Base-by-base conservation (phyloP, 139 green algal genomes). In the Coelastrella sp. region DNA sequence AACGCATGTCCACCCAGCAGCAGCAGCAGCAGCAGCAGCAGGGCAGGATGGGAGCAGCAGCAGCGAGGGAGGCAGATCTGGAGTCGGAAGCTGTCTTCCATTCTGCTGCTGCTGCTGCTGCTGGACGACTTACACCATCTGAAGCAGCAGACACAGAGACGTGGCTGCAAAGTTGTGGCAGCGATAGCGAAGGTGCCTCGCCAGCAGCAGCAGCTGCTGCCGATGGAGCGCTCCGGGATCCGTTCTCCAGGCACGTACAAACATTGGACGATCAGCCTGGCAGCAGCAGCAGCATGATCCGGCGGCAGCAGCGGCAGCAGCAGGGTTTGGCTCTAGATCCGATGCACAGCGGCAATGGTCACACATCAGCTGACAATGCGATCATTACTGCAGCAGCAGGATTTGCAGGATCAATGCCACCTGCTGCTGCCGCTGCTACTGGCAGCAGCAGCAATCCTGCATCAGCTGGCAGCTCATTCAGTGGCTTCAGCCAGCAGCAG, bases 21-120 rank as follows among this genome's bases (percentile, higher is more conserved):
- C 74, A 80, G 74, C 23, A 80, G 74, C 23, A 60, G 74, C 74
- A 80, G 6, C 74, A 80, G 74, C 22, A 76, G 68, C 6, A 76
- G 68, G 68, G 8, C 3, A 6, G 6, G 6, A 20, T 7, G 0
- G 13, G 0, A 80, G n/a, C 74, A n/a, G n/a, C 16, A 59, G n/a
- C 74, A 80, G 22, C 74, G 3, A 80, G 74, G 20, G 74, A 80
- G 22, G 11, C 10, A 16, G 59, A 7, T n/a, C n/a, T n/a, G n/a
- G n/a, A n/a, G n/a, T n/a, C 71, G 10, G 22, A n/a, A 59, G 2
- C 19, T n/a, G 16, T 19, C 10, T 5, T 17, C 23, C 5, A 14
- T 80, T n/a, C 74, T 4, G 22, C 22, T 57, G 22, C 20, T 80
- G 74, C 74, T 80, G 74, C 22, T 80, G 71, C 14, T 7, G 10